Percentiles rank a stretch among this genome's conserved stretches.
Evolutionary conservation across 2,329 filamentous ascomycete genomes (phyloP).

Genomic region (Colletotrichum higginsianum): DNA sequence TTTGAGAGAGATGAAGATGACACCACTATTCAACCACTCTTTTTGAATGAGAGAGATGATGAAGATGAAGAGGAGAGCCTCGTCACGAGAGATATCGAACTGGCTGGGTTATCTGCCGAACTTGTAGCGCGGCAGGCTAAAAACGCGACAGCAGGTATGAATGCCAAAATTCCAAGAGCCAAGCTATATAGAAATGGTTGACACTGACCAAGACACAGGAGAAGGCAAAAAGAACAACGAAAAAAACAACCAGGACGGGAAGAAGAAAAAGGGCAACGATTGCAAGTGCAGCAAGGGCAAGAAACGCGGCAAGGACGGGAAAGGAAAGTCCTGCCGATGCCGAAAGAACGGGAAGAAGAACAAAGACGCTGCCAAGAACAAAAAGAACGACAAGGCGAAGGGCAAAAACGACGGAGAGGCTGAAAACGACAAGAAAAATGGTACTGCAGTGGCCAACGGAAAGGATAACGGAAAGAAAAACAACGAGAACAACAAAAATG

Average conservation of each 20-base stretch:
- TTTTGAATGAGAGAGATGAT: background rate
- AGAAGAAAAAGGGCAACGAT: slow-evolving; percentile 4
- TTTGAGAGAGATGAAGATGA: slow-evolving; percentile 30
- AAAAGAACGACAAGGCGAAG: background rate
- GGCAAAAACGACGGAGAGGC: slow-evolving; percentile 7
- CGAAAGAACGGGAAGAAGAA: background rate
- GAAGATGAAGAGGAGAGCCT: slow-evolving; percentile 19
- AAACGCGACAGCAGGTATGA: slow-evolving; percentile 20
- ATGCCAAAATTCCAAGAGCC: no score
- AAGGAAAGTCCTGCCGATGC: background rate
- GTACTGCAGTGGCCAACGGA: background rate
- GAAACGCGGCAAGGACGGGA: slow-evolving; percentile 2
- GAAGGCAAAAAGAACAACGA: slow-evolving; percentile 26
- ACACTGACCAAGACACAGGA: background rate
- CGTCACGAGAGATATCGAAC: background rate
- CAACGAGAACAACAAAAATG: background rate
- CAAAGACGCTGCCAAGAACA: slow-evolving; percentile 9
- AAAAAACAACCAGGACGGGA: background rate
- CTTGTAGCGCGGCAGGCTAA: slow-evolving; percentile 2
- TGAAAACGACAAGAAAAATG: slow-evolving; percentile 14
- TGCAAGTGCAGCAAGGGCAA: slow-evolving; percentile 16
- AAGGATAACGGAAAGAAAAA: slow-evolving; percentile 11
- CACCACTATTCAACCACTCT: background rate
- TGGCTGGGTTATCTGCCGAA: background rate
- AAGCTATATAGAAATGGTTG: fast-evolving